phyloP scores from a whole-genome alignment of 257 asterid genomes.

The Nyctanthes arbortristis region DNA sequence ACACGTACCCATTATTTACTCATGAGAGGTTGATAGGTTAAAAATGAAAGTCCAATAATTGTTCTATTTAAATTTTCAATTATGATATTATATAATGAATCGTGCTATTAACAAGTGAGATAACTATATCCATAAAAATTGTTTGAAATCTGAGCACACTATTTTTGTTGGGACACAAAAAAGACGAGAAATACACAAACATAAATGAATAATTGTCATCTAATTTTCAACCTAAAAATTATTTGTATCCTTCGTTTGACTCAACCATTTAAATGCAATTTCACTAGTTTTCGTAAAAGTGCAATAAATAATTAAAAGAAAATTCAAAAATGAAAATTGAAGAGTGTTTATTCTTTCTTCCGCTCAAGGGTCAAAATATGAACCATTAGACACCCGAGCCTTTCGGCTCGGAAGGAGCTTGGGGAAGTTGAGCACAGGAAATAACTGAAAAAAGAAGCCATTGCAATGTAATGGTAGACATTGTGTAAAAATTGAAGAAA shows the following conservation, averaged over 20 bases:
- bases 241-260: too few species aligned
- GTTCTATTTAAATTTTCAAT: too few species aligned
- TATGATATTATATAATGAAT: too few species aligned
- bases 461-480: constrained; percentile 24
- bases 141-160: too few species aligned
- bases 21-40: not conserved
- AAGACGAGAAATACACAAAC: too few species aligned
- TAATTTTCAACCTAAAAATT: too few species aligned
- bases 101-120: too few species aligned
- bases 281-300: not conserved
- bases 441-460: constrained; percentile 7
- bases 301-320: not conserved
- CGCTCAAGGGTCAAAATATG: constrained; percentile 14
- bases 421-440: constrained; percentile 24
- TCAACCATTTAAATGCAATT: not conserved
- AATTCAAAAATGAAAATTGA: not conserved
- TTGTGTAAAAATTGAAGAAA: constrained; percentile 7
- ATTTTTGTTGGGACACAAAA: too few species aligned
- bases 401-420: constrained; percentile 47
- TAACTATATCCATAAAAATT: too few species aligned
- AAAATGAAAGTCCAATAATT: too few species aligned
- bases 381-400: constrained; percentile 40
- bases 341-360: not conserved
- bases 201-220: too few species aligned
- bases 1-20: not conserved